Conservation (phyloP, 768 basidiomycete genomes). For the Cystoderma amianthinum region DNA sequence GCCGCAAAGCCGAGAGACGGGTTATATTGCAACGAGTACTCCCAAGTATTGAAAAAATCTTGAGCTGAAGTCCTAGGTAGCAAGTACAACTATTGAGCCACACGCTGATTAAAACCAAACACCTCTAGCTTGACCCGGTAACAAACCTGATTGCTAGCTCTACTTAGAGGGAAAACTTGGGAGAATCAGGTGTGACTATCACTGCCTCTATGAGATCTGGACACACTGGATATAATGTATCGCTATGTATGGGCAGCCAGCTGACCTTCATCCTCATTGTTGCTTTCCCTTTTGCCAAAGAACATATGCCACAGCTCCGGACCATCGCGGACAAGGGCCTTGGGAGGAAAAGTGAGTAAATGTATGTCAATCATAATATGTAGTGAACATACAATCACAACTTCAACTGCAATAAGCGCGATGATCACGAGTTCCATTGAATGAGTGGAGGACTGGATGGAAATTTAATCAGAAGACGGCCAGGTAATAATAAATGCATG, state of each 20-base stretch:
- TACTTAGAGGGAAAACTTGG: too few species aligned
- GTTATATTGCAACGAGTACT: too few species aligned
- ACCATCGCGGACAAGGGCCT: conserved; percentile 75
- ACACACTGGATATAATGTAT: neutral
- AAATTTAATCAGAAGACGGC: conserved; percentile 4
- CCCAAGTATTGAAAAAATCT: too few species aligned
- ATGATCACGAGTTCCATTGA: conserved; percentile 97
- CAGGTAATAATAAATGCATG: neutral
- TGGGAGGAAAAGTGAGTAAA: conserved; percentile 3
- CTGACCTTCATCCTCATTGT: conserved; percentile 1
- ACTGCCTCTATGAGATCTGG: neutral
- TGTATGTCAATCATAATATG: neutral
- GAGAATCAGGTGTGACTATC: too few species aligned
- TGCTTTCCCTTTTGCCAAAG: conserved; percentile 19
- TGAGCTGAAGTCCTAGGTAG: too few species aligned
- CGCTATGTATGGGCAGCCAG: neutral
- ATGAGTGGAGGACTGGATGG: conserved; percentile 75
- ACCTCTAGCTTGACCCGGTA: too few species aligned
- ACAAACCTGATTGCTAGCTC: too few species aligned
- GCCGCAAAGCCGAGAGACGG: too few species aligned
- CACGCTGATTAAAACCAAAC: too few species aligned
- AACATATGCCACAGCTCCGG: conserved; percentile 68
- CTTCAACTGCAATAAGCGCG: conserved; percentile 88
- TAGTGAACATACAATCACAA: conserved; percentile 63
- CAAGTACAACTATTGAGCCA: too few species aligned